These are phyloP conservation scores for Solanum dulcamara DNA, from an alignment of 257 asterid species.

Conservation along the genomic window DNA sequence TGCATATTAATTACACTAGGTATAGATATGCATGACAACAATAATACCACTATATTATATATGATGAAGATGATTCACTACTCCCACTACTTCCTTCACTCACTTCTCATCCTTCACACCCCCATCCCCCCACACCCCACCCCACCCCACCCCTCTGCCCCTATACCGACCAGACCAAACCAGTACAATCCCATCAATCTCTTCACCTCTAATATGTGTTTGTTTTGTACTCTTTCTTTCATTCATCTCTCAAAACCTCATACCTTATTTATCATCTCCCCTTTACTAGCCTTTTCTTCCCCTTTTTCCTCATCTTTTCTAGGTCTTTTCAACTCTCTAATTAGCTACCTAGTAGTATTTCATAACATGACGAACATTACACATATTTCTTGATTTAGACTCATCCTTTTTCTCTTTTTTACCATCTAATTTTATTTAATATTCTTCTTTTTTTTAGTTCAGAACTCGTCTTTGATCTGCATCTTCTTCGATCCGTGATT, in stretches of 20 bases:
- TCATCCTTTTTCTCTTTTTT: neutral
- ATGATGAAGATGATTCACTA: neutral
- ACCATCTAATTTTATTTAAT: too few relatives aligned
- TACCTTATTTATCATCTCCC: constrained; percentile 6
- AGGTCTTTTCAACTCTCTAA: neutral
- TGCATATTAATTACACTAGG: neutral
- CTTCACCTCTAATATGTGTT: neutral
- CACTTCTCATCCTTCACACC: neutral
- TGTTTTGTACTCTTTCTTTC: constrained; percentile 21
- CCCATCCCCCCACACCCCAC: neutral
- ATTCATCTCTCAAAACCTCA: constrained; percentile 8
- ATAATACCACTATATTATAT: neutral
- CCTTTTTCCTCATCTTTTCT: neutral
- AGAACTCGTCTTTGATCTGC: neutral
- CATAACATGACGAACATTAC: neutral
- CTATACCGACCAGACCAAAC: constrained; percentile 29
- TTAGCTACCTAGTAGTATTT: neutral
- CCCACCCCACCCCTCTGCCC: neutral
- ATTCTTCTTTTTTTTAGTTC: too few relatives aligned
- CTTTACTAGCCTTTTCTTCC: neutral
- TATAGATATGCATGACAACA: neutral
- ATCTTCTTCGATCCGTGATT: constrained; percentile 7
- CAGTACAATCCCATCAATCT: constrained; percentile 33
- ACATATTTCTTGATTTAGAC: constrained; percentile 7
- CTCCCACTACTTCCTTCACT: neutral